Base-by-base conservation (phyloP, 768 basidiomycete genomes). In the Chalciporus piperatus region DNA sequence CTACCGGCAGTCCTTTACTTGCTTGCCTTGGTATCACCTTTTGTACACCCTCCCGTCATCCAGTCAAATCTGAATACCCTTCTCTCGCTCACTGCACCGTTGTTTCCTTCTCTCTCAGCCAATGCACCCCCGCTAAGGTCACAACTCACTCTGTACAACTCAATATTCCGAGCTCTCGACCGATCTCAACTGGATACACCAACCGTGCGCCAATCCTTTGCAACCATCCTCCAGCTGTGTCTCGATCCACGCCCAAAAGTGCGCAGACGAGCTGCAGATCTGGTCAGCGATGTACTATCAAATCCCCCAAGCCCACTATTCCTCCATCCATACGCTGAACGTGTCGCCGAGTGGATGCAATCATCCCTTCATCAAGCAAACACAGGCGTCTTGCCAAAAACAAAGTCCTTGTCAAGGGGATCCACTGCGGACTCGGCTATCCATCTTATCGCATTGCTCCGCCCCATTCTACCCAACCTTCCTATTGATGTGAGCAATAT, bases 161-260 rank as follows among this genome's bases (percentile, higher is more conserved):
- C 78, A 5, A 57, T 97, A 16, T 76, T 95, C 52, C 76, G 72
- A 51, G 73, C 84, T n/a, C 75, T 94, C 16, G 89, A 94, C 56
- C 72, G 81, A 23, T 72, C 83, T 0, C 83, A 89, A 41, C 74
- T 97, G 48, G 87, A 90, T 30, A 71, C 68, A 2, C 81, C 77
- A 51, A 78, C 76, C 44, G 76, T 90, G 43, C 84, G 89, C 35
- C 90, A 95, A 66, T 78, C 85, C 3, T 98, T 94, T 75, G 86
- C 88, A 40, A 85, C 89, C 33, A 75, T 97, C 47, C 73, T 98
- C 38, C 87, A 90, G 43, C 72, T 97, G 42, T 85, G 83, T 59
- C 76, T 92, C 40, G 97, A 99, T 71, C 79, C 85, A 4, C 76
- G 97, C 45, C 97, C 97, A 17, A 98, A 98, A 74, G 93, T 99